Evolutionary conservation across 495 filamentous ascomycete species (phyloP), one percentile per base, ranked within the genome.

Genomic region (Annulohypoxylon bovei): DNA sequence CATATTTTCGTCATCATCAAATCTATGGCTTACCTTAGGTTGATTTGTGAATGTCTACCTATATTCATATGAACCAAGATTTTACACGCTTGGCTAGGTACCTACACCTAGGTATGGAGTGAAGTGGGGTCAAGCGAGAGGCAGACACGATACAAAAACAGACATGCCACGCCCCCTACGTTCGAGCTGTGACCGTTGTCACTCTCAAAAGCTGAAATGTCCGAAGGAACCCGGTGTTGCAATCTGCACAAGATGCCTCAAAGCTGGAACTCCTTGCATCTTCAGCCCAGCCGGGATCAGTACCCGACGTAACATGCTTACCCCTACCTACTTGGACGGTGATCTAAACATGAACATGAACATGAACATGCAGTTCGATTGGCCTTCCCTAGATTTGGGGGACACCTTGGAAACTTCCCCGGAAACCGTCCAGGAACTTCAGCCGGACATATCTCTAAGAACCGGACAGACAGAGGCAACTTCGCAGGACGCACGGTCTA

Each of bases 201-300:
- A 81, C 58, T 74, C 74, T 16, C 77, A 81, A 30, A 81, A 81
- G 67, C 77, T 78, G 23, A 77, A 78, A 59, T 81, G 79, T 58
- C 79, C 78, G 2, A 77, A 76, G 58, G 49, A 70, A 50, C 49
- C 63, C 3, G 79, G 75, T 9, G 28, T 72, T 27, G 55, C 65
- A 30, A 68, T 63, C n/a, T 81, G 79, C 50, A 71, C 73, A 9
- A 75, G 79, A 40, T 81, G 78, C 63, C 30, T 72, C 1, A 81
- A 77, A 65, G 79, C 79, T 37, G 72, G 72, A 39, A 57, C 70
- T 11, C 7, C 49, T 18, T 81, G 79, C 37, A 40, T 77, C 37
- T 81, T 75, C 62, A 81, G 79, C 46, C 77, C 77, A 27, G 77
- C 75, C 33, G 71, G 73, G n/a, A 69, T 73, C 33, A 74, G 70